Percentiles rank a stretch among this genome's conserved stretches.
Conservation (phyloP, 495 filamentous ascomycete genomes). For the Podospora pseudopauciseta region DNA sequence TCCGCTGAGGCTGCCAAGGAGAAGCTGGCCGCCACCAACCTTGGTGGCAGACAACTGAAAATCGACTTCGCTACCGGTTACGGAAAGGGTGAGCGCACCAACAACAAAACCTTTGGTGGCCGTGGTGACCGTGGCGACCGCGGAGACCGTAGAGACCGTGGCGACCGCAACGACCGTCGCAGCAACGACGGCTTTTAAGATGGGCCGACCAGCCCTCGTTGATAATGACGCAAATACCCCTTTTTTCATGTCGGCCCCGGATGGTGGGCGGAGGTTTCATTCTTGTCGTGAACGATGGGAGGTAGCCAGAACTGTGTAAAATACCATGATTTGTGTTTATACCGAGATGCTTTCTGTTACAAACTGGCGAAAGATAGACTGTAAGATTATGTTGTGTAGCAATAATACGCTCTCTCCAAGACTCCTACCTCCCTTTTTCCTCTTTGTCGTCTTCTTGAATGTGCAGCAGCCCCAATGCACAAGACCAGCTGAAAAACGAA, state of each 20-base stretch:
- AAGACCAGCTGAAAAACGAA: neutral
- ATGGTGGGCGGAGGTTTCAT: neutral
- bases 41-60: conserved; percentile 64
- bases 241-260: neutral
- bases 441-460: neutral
- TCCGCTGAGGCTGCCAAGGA: conserved; percentile 58
- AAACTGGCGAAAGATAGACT: neutral
- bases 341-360: neutral
- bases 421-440: neutral
- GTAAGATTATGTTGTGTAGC: neutral
- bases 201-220: neutral
- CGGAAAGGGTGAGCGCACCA: neutral
- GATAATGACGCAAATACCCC: neutral
- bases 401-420: neutral
- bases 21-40: conserved; percentile 50
- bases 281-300: neutral
- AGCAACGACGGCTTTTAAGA: neutral
- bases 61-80: conserved; percentile 56
- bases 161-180: too few relatives aligned
- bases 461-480: neutral
- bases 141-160: neutral
- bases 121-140: neutral
- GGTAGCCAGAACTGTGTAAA: neutral
- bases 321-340: neutral
- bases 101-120: neutral